These are phyloP conservation scores for Xylariaceae sp. DNA, from an alignment of 2,329 filamentous ascomycete species.

Conservation along the genomic window DNA sequence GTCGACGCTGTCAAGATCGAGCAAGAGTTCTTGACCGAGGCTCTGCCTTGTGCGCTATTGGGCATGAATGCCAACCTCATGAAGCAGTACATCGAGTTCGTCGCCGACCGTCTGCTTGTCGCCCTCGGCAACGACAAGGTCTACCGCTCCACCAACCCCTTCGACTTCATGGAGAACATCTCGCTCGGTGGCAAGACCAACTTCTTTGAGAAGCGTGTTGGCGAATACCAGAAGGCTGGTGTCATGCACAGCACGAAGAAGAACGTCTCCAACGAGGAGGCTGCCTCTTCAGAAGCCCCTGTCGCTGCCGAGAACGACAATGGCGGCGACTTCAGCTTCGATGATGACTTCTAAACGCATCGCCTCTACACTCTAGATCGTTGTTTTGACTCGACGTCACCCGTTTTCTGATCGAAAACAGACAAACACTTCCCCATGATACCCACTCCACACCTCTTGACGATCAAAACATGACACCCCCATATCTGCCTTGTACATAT, in stretches of 20 bases:
- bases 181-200: slow-evolving; percentile 98
- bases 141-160: slow-evolving; percentile 91
- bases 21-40: slow-evolving; percentile 96
- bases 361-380: slow-evolving; percentile 14
- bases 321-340: slow-evolving; percentile 82
- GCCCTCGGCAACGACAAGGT: slow-evolving; percentile 91
- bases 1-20: slow-evolving; percentile 91
- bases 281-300: slow-evolving; percentile 33
- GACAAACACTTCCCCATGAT: slow-evolving; percentile 12
- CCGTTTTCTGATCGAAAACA: no score
- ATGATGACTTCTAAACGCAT: slow-evolving; percentile 84
- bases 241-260: slow-evolving; percentile 92
- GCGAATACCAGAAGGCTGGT: slow-evolving; percentile 98
- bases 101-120: slow-evolving; percentile 89
- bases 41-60: slow-evolving; percentile 84
- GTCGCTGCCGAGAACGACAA: slow-evolving; percentile 51
- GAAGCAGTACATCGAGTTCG: slow-evolving; percentile 99
- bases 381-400: neutral
- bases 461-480: neutral
- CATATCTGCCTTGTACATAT: slow-evolving; percentile 10
- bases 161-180: slow-evolving; percentile 99
- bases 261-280: slow-evolving; percentile 42
- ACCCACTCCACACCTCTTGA: slow-evolving; percentile 1
- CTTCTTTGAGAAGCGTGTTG: slow-evolving; percentile 99
- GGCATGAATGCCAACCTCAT: slow-evolving; percentile 97